Base-by-base conservation (phyloP, 108 stramenopile species). In the Stephanodiscus minutulus region DNA sequence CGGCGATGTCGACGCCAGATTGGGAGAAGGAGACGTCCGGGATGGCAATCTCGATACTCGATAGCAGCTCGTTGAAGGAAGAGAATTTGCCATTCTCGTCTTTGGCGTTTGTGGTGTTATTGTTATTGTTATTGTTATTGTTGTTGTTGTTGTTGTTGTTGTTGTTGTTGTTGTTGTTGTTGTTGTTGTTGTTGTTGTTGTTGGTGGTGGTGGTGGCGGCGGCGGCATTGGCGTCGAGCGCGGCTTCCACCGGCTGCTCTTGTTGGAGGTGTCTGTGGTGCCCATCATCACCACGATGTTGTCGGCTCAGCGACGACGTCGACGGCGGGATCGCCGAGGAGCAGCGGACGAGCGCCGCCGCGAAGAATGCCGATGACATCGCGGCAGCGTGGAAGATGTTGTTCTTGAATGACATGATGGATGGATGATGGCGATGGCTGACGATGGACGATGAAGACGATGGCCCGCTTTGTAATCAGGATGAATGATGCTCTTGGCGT, bases 31-130 rank as follows among this genome's bases (percentile, higher is more conserved):
- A 20, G 8, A 44, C 66, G 27, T 67, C 66, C 50, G 66, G 66
- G 18, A 67, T 3, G 8, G 21, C 35, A 5, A 67, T 29, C 1
- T 22, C 36, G 48, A 55, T 55, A 0, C 18, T 49, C 37, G 47
- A 22, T 13, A 67, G 20, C 12, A 67, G 7, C 25, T 55, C 36
- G 49, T 67, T 67, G 53, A 67, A 29, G n/a, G 66, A 21, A 15
- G 46, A 47, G 66, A 67, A 67, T 21, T 13, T 53, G 17, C 47
- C 18, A 15, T 11, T 0, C 0, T 56, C 36, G 66, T 21, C 24
- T n/a, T n/a, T n/a, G n/a, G n/a, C n/a, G n/a, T n/a, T n/a, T n/a
- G n/a, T n/a, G n/a, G n/a, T n/a, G n/a, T n/a, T n/a, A n/a, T n/a
- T n/a, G n/a, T n/a, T n/a, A n/a, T n/a, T n/a, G n/a, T n/a, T n/a